These are phyloP conservation scores for Syzygium grande DNA, from an alignment of 345 rosid genomes.

Conservation along the genomic window DNA sequence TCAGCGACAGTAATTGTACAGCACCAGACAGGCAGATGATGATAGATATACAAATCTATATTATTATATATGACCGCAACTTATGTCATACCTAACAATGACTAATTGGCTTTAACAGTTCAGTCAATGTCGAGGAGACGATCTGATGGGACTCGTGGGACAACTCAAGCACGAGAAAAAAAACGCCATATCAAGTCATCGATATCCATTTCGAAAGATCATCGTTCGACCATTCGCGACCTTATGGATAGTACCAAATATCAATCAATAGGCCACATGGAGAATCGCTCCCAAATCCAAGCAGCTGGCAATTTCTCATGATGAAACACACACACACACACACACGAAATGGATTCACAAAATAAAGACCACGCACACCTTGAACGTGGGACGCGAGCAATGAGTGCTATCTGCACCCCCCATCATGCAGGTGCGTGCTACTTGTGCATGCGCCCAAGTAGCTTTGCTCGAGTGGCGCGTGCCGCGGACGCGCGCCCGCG, in stretches of 20 bases:
- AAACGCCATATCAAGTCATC: background rate
- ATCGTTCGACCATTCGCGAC: background rate
- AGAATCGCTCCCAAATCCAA: background rate
- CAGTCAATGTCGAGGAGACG: fast-evolving
- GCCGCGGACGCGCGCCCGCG: background rate
- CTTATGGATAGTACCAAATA: background rate
- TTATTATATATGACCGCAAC: fast-evolving
- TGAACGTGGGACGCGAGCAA: background rate
- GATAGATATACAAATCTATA: background rate
- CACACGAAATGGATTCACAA: background rate
- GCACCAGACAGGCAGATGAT: fast-evolving
- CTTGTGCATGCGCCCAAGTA: background rate
- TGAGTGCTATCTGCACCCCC: background rate
- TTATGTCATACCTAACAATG: fast-evolving
- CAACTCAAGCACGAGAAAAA: background rate
- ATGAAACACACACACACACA: background rate
- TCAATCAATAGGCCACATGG: background rate
- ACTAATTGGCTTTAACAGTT: background rate
- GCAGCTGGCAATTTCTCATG: background rate
- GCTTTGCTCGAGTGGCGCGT: background rate
- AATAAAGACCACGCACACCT: background rate
- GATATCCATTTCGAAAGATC: background rate
- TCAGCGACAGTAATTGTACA: fast-evolving
- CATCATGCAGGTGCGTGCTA: background rate
- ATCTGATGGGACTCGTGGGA: fast-evolving